Evolutionary conservation across 1,139 yeast genomes (phyloP).

Genomic region (Yamadazyma kanchanaburiensis): DNA sequence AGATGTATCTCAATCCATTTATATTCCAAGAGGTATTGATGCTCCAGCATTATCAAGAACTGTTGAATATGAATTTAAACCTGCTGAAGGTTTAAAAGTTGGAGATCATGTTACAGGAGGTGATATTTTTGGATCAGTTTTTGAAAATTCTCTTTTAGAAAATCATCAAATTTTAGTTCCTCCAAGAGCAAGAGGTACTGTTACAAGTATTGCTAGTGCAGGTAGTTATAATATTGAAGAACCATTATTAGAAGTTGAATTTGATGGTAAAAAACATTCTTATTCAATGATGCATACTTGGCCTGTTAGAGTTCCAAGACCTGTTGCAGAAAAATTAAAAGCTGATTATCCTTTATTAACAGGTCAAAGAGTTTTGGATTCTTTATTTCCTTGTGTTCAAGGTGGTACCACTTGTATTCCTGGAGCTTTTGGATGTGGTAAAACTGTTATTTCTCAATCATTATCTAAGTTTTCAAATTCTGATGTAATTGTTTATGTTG

Average conservation of each 20-base stretch:
- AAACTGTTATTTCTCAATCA: conserved; percentile 97
- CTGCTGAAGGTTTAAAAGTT: conserved; percentile 63
- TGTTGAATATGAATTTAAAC: conserved; percentile 80
- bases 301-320: conserved; percentile 99
- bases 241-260: conserved; percentile 87
- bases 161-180: conserved; percentile 95
- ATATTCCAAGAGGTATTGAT: conserved; percentile 98
- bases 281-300: conserved; percentile 97
- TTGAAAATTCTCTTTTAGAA: conserved; percentile 85
- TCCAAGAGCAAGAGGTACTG: conserved; percentile 98
- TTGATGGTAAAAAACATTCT: conserved; percentile 76
- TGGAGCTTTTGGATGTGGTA: conserved; percentile 99
- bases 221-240: conserved; percentile 93
- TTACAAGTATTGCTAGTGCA: conserved; percentile 81
- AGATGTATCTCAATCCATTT: conserved; percentile 82
- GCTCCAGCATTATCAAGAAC: conserved; percentile 90
- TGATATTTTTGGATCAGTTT: conserved; percentile 91
- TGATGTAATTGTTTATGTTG: conserved; percentile 91
- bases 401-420: conserved; percentile 99
- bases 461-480: conserved; percentile 96
- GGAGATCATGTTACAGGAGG: conserved; percentile 99
- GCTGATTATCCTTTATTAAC: conserved; percentile 95
- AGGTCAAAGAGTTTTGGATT: conserved; percentile 97
- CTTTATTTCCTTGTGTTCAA: conserved; percentile 98
- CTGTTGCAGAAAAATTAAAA: conserved; percentile 87